Evolutionary conservation across 495 filamentous ascomycete species (phyloP), one percentile per base, ranked within the genome.

Genomic region (Penicillium daleae): DNA sequence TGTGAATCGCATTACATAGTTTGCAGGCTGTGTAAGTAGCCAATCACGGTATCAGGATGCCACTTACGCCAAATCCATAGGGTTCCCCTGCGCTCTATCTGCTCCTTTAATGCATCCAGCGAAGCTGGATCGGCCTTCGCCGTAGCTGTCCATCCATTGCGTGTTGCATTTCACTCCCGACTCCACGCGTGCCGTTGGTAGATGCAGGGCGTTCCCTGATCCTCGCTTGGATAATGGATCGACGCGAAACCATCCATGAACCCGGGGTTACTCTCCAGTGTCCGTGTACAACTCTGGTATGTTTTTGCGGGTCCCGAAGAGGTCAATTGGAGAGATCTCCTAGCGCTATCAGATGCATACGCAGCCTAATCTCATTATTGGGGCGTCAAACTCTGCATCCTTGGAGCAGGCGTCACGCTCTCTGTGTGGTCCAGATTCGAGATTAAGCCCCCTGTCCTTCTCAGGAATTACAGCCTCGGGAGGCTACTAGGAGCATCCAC

Each of bases 201-300:
- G 2, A 46, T 21, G 7, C 15, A 13, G 8, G n/a, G 13, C 26
- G 21, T 31, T 27, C 26, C 56, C 39, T 57, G 24, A 33, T 49
- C 42, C 21, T 48, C 37, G 40, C 31, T 48, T 42, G 26, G 24
- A 27, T 21, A 39, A 33, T 15, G 32, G 64, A 66, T 66, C 56
- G 59, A 59, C 59, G 44, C 37, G 50, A 40, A 39, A 44, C 49
- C 17, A 19, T 44, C 53, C 13, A 39, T 54, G 24, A 32, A 9
- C 48, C 10, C 46, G 37, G 31, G 51, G 19, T 46, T 50, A 59
- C 21, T n/a, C n/a, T n/a, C n/a, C n/a, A n/a, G n/a, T 6, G 26
- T 27, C 26, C 50, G 60, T 39, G 62, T 64, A 64, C 31, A 33
- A 35, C 35, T 10, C 46, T 15, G 2, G 4, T 17, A 27, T 13